These are phyloP conservation scores for Globisporangium cystogenes DNA, from an alignment of 352 stramenopile genomes.

Conservation along the genomic window DNA sequence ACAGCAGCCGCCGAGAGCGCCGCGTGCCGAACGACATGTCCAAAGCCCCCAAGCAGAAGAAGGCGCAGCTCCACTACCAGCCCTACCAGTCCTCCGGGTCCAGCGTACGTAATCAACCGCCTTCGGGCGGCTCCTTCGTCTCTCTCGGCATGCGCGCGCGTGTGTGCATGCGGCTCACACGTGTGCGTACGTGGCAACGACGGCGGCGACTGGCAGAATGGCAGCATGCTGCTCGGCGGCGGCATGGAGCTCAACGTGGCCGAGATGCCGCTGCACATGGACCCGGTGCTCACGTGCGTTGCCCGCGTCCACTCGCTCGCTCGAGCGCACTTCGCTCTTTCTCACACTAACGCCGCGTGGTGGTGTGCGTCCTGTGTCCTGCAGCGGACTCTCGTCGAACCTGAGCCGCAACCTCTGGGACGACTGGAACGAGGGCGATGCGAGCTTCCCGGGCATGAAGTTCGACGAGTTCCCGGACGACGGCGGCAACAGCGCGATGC, in stretches of 20 bases:
- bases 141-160: background rate
- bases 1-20: background rate
- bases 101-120: conserved; percentile 13
- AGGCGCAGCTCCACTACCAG: conserved; percentile 70
- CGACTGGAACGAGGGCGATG: conserved; percentile 82
- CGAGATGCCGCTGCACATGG: conserved; percentile 52
- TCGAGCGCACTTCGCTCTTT: background rate
- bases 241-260: conserved; percentile 43
- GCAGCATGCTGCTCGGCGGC: conserved; percentile 11
- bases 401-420: conserved; percentile 85
- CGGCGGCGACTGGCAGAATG: conserved; percentile 9
- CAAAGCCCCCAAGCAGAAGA: conserved; percentile 76
- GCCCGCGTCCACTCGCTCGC: background rate
- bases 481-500: conserved; percentile 16
- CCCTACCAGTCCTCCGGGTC: conserved; percentile 50
- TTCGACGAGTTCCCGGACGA: conserved; percentile 67
- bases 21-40: conserved; percentile 33
- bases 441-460: conserved; percentile 49
- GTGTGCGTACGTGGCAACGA: background rate
- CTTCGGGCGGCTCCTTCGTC: background rate
- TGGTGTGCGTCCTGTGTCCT: background rate
- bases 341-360: background rate
- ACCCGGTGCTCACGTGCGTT: conserved; percentile 51
- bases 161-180: background rate
- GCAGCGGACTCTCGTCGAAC: conserved; percentile 70